Evolutionary conservation across 768 basidiomycete species (phyloP).

Genomic region (Arthromyces matolae): DNA sequence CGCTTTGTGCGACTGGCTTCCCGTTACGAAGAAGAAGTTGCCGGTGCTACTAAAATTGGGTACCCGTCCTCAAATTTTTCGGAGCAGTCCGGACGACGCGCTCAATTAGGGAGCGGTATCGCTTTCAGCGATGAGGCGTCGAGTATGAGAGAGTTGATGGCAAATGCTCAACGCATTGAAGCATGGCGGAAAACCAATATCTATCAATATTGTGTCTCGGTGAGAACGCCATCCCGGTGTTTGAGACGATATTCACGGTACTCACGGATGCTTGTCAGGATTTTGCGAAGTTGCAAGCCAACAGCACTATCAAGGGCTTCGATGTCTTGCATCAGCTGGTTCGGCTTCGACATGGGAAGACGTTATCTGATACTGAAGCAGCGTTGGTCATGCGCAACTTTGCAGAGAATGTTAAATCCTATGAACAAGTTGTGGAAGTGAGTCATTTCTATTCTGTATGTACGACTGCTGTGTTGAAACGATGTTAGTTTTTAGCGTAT

Average conservation of each 20-base stretch:
- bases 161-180: constrained; percentile 83
- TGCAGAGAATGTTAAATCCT: constrained; percentile 66
- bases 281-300: constrained; percentile 50
- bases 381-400: constrained; percentile 72
- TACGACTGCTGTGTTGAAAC: background rate
- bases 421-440: constrained; percentile 91
- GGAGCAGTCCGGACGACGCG: constrained; percentile 39
- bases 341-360: constrained; percentile 71
- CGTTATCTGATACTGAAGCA: constrained; percentile 69
- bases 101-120: constrained; percentile 75
- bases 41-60: constrained; percentile 73
- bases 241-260: background rate
- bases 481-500: constrained; percentile 68
- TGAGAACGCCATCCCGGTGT: constrained; percentile 26
- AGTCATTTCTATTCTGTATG: constrained; percentile 9
- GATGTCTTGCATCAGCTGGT: constrained; percentile 86
- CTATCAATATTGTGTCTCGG: constrained; percentile 70
- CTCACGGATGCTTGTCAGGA: constrained; percentile 47
- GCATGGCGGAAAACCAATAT: constrained; percentile 86
- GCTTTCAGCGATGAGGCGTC: constrained; percentile 70
- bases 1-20: constrained; percentile 90
- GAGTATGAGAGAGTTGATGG: constrained; percentile 64
- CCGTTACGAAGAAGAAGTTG: constrained; percentile 84
- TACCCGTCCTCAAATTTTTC: constrained; percentile 57
- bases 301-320: constrained; percentile 67